Conservation (phyloP, 345 rosid genomes). For the Chamaenerion angustifolium region DNA sequence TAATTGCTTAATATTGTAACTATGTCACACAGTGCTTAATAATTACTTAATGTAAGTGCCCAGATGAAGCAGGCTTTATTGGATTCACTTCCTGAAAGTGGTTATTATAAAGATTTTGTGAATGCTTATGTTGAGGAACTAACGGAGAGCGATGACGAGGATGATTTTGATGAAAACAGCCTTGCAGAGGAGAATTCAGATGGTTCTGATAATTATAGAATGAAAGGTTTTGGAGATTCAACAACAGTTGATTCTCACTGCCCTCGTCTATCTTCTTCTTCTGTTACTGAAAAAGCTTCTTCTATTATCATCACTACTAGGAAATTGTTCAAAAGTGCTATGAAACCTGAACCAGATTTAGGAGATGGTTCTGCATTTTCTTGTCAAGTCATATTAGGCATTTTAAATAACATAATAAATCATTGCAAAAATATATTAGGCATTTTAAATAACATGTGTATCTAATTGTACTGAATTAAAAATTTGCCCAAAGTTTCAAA, state of each 20-base stretch:
- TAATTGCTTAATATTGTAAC: no score
- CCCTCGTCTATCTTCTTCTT: slow-evolving; percentile 4
- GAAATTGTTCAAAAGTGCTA: background rate
- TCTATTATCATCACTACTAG: slow-evolving; percentile 8
- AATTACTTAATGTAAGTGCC: slow-evolving; percentile 54
- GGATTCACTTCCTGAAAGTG: slow-evolving; percentile 44
- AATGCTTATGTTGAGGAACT: slow-evolving; percentile 69
- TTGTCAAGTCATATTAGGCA: slow-evolving; percentile 12
- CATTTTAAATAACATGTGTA: no score
- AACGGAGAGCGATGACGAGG: slow-evolving; percentile 46
- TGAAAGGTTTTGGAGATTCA: no score
- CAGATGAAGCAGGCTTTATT: slow-evolving; percentile 44
- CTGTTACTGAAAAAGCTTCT: slow-evolving; percentile 8
- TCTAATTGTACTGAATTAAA: no score
- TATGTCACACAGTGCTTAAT: background rate
- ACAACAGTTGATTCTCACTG: no score
- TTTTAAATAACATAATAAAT: no score
- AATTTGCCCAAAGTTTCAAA: no score
- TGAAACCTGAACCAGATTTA: slow-evolving; percentile 9
- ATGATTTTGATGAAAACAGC: no score
- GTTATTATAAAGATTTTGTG: slow-evolving; percentile 39
- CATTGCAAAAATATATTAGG: no score
- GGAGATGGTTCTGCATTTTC: slow-evolving; percentile 13
- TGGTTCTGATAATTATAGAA: no score
- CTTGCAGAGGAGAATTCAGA: no score